Evolutionary conservation across 495 filamentous ascomycete genomes (phyloP), one percentile per base, ranked within the genome.

Genomic region (Bombardia bombarda): DNA sequence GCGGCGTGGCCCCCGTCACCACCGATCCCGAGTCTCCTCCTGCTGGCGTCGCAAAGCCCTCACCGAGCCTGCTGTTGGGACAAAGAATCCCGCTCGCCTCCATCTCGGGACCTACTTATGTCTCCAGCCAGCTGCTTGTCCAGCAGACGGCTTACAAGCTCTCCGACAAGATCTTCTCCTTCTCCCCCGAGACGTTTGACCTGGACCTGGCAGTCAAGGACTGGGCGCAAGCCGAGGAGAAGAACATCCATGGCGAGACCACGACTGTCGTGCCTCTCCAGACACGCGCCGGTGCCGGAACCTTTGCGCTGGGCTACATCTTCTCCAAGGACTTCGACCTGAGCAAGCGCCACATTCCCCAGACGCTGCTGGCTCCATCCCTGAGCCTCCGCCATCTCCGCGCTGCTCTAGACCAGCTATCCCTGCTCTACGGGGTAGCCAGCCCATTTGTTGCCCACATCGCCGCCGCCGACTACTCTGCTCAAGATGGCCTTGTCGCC

Each of bases 241-340:
- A 73, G 56, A 97, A 97, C 66, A 78, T 80, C 37, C 79, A 86
- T 60, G 90, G 88, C 57, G 83, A 87, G 55, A 63, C 78, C 52
- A 87, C 93, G 28, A 68, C 76, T 3, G 77, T 97, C 34, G 72
- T 86, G 44, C 64, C 84, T 3, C 78, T 97, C 65, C 84, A 98
- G 66, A 92, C 86, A 35, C 76, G 93, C 32, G 75, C 85, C 41
- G 92, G 92, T 50, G 92, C 93, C 33, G 92, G 87, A 33, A 83
- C 85, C 55, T 84, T 97, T 60, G 87, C 93, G 24, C 74, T 98
- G 36, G 92, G 92, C 46, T 98, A 98, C 65, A 83, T 97, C 55
- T 98, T 97, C 70, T 95, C 88, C 25, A 84, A 85, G 57, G 92
- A 98, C 62, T 95, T 90, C 51, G 87, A 94, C 57, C 61, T 92